Conservation (phyloP, 1,139 yeast species). For the Magnusiomyces tetraspermus region DNA sequence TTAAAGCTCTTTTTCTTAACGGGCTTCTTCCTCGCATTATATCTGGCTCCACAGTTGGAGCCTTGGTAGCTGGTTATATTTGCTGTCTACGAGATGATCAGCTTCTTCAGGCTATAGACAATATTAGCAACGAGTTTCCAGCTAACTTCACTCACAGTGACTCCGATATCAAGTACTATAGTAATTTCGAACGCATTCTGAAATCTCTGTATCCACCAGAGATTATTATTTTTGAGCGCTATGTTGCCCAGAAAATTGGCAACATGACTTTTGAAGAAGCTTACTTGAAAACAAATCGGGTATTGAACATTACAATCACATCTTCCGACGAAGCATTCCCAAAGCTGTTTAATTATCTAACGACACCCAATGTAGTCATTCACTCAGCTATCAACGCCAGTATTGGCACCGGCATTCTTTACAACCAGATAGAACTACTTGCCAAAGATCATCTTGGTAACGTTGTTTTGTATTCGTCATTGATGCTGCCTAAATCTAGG, state of each 20-base stretch:
- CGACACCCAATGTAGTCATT: conserved; percentile 83
- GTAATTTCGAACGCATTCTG: conserved; percentile 30
- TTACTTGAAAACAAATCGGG: conserved; percentile 64
- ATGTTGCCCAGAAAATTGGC: conserved; percentile 69
- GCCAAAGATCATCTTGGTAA: conserved; percentile 48
- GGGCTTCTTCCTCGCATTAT: conserved; percentile 74
- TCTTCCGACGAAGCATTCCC: conserved; percentile 49
- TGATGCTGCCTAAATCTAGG: conserved; percentile 14
- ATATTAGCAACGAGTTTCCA: conserved; percentile 38
- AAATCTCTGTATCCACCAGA: conserved; percentile 77
- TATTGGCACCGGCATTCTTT: conserved; percentile 58
- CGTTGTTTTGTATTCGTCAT: conserved; percentile 22
- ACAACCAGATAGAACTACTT: conserved; percentile 46
- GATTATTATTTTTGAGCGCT: conserved; percentile 64
- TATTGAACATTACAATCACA: conserved; percentile 74
- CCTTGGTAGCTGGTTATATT: conserved; percentile 79
- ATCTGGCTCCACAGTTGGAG: conserved; percentile 93
- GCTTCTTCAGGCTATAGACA: conserved; percentile 32
- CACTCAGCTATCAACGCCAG: conserved; percentile 71
- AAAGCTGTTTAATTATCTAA: conserved; percentile 68
- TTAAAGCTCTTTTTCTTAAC: conserved; percentile 64
- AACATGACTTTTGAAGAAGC: conserved; percentile 91
- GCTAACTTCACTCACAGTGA: conserved; percentile 35
- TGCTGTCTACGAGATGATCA: conserved; percentile 59
- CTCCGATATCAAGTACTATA: conserved; percentile 22